Evolutionary conservation across 306 rosid species (phyloP).

Genomic region (Medicago arabica): DNA sequence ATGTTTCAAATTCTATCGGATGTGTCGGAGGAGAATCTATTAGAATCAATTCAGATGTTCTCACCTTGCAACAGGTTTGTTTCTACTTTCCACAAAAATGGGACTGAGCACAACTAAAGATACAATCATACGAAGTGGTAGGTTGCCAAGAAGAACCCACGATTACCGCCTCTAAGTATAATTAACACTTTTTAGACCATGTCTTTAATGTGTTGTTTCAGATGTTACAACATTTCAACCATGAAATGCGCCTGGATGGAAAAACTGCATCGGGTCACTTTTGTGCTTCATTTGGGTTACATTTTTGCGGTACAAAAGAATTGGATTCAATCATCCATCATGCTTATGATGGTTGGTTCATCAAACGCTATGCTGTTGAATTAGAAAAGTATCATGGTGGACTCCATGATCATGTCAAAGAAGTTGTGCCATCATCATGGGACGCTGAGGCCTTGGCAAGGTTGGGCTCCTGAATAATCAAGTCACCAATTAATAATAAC

Average conservation of each 20-base stretch:
- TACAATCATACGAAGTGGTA: no score
- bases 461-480: background rate
- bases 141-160: no score
- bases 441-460: background rate
- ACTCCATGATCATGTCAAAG: background rate
- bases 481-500: no score
- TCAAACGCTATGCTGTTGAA: background rate
- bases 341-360: background rate
- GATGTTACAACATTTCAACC: background rate
- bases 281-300: background rate
- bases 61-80: background rate
- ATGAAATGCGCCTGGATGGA: background rate
- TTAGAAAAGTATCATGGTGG: background rate
- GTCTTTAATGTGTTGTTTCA: background rate
- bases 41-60: background rate
- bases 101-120: background rate
- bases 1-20: background rate
- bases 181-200: background rate
- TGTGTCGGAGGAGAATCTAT: background rate
- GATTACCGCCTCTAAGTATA: no score
- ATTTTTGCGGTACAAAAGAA: background rate
- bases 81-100: background rate
- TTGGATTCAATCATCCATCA: background rate
- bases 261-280: background rate
- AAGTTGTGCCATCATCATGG: background rate